Base-by-base conservation (phyloP, 2,329 filamentous ascomycete genomes). In the Paraphoma sp. region DNA sequence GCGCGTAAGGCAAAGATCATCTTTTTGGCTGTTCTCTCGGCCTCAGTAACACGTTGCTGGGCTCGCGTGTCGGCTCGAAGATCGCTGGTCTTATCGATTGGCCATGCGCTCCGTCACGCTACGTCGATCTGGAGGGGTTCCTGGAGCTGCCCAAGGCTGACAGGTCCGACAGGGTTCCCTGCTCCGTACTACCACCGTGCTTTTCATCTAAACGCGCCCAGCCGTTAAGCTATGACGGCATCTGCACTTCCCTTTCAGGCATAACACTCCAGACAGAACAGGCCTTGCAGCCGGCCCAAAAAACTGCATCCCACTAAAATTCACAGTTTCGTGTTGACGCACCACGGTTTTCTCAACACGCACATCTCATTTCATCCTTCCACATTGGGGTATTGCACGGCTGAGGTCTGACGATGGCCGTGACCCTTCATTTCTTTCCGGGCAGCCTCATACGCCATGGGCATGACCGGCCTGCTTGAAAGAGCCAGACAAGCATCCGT, bases 381-480 rank as follows among this genome's bases (percentile, higher is more conserved):
- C 68, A 56, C 62, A 71, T 73, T 64, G 62, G 72, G 71, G 52
- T 56, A 66, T 64, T 59, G 56, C 63, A 63, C 67, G 60, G 67
- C 67, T 64, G 63, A 72, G 59, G 68, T 68, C 67, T 70, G 67
- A 71, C 65, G 58, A 68, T 60, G 58, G 68, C 46, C 62, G 65
- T 62, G 59, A 66, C 71, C 73, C 74, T 76, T 76, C 74, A 76
- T 76, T 76, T 76, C 74, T 68, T 64, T 65, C 58, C 57, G 58
- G 59, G 53, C 64, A 62, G 61, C 62, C 65, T 71, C 63, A 67
- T 70, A 64, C 66, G 51, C 67, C 56, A 51, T 64, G 51, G 45
- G 63, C 33, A 38, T 38, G 33, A n/a, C 10, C 6, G 10, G 33
- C 62, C 50, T 47, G 63, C 65, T 68, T 62, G 46, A 67, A 69